These are phyloP conservation scores for Aurifilum marmelostoma DNA, from an alignment of 2,329 filamentous ascomycete genomes.

Conservation along the genomic window DNA sequence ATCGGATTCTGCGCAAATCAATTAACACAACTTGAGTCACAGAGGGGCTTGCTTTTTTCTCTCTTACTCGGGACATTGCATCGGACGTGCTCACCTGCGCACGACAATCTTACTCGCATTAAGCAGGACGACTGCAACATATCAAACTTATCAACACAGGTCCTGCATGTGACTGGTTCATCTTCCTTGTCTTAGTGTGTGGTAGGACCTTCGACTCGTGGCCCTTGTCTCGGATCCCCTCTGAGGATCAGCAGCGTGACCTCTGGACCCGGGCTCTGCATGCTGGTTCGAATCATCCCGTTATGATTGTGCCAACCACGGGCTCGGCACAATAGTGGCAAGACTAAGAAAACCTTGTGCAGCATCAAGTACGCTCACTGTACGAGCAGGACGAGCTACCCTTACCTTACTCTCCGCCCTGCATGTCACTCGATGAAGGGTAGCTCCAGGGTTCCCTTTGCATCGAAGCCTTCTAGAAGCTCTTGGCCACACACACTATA, in stretches of 20 bases:
- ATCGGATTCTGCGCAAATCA: background rate
- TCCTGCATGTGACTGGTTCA: background rate
- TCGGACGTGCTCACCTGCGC: background rate
- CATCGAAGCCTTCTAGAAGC: conserved; percentile 23
- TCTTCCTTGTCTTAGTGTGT: background rate
- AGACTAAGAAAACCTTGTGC: conserved; percentile 4
- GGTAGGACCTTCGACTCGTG: background rate
- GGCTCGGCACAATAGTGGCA: background rate
- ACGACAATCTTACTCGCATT: background rate
- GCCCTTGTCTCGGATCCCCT: background rate
- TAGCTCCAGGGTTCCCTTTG: conserved; percentile 4
- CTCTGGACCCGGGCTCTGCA: background rate
- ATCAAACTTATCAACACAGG: background rate
- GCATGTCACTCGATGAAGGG: background rate
- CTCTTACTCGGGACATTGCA: background rate
- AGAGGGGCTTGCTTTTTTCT: background rate
- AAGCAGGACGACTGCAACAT: background rate
- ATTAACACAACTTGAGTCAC: background rate
- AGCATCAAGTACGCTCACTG: background rate
- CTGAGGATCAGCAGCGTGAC: background rate
- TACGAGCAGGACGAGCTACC: background rate
- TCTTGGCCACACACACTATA: background rate
- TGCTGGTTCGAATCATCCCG: background rate
- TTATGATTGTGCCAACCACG: background rate
- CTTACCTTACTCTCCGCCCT: background rate